phyloP scores from a whole-genome alignment of 108 stramenopile species.

The Craspedostauros australis region DNA sequence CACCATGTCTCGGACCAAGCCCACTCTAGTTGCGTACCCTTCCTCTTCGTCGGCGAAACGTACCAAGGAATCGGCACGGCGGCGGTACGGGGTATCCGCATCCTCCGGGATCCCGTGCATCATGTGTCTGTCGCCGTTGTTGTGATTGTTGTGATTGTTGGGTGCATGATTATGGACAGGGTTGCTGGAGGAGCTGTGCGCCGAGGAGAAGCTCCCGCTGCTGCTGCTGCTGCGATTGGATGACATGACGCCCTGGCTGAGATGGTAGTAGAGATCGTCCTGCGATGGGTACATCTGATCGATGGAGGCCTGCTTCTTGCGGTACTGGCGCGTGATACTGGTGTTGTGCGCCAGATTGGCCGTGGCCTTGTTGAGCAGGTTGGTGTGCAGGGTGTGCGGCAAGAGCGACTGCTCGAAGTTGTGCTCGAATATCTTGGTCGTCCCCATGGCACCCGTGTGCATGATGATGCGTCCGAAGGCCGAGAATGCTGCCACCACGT shows the following conservation, averaged over 20 bases:
- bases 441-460: conserved; percentile 57
- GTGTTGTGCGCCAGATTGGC: conserved; percentile 30
- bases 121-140: background rate
- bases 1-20: background rate
- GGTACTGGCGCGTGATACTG: conserved; percentile 35
- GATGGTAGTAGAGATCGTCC: conserved; percentile 21
- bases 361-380: conserved; percentile 30
- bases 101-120: background rate
- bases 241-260: conserved; percentile 2
- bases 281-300: conserved; percentile 9
- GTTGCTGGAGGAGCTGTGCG: too few relatives aligned
- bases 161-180: too few relatives aligned
- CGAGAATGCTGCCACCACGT: conserved; percentile 42
- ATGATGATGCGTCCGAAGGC: conserved; percentile 62
- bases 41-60: conserved; percentile 30
- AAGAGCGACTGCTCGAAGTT: conserved; percentile 28
- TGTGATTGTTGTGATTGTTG: too few relatives aligned
- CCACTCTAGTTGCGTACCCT: background rate
- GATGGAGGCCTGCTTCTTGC: conserved; percentile 19
- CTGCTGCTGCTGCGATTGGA: background rate
- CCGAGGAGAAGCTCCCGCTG: too few relatives aligned
- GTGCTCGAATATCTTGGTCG: conserved; percentile 37
- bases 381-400: conserved; percentile 34
- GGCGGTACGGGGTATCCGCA: conserved; percentile 1
- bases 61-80: conserved; percentile 27